Evolutionary conservation across 164 flowering plant species (phyloP), one percentile per base, ranked within the genome.

Genomic region (Dillenia turbinata): DNA sequence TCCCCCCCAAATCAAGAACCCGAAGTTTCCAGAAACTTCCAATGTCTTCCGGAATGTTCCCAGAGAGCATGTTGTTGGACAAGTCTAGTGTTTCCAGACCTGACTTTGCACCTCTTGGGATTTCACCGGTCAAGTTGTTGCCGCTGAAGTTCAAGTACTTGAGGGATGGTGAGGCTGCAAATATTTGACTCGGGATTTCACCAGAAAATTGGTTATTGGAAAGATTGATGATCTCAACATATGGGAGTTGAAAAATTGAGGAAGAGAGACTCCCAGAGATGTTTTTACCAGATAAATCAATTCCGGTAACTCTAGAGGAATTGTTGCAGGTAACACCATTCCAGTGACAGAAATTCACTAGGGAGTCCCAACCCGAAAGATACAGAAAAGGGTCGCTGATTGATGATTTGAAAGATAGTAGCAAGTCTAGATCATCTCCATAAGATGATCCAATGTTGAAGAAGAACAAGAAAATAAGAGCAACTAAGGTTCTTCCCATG

Each of bases 1-100:
- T 90, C 33, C 96, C 92, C 0, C 98, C 96, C 22, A 89, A 69
- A 72, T 92, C 95, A 66, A 92, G 84, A 61, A 54, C 47, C 60
- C 68, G 68, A 0, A 89, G 76, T n/a, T 74, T 57, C 0, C 78
- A 61, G 49, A 88, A 72, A 7, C 19, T 53, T 11, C 82, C 78
- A 11, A 89, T 72, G 12, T 75, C 74, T 0, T 44, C 61, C 1
- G 88, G 83, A 53, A 90, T 79, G 52, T 60, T 56, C 48, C 93
- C 91, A 0, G 87, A 68, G 15, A 90, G 57, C 77, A 86, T 68
- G 65, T 87, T 90, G 72, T 83, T 84, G 6, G 89, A 87, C 1
- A 90, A 66, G 67, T 90, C 93, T 15, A 90, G 59, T 1, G 71
- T 69, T 24, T 84, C 69, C 4, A 89, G 86, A 11, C 2, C 6